These are phyloP conservation scores for Agaricus sinodeliciosus DNA, from an alignment of 768 basidiomycete species.

Conservation along the genomic window DNA sequence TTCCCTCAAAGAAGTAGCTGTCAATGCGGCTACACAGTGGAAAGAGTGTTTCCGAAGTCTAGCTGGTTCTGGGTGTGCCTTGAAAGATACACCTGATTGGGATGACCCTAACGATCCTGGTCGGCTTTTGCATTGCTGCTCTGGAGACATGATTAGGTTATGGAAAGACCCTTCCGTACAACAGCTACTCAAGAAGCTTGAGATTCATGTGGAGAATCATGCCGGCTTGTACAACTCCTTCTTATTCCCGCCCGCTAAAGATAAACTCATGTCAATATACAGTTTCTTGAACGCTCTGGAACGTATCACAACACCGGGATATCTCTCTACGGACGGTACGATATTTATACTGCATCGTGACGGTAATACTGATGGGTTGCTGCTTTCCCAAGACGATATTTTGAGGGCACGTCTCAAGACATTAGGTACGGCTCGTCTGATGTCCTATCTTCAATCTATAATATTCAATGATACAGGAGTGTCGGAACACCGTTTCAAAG, in stretches of 20 bases:
- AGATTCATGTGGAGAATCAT: constrained; percentile 57
- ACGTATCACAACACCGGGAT: constrained; percentile 54
- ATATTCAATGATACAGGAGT: constrained; percentile 35
- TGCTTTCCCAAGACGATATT: constrained; percentile 48
- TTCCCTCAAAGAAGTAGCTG: constrained; percentile 37
- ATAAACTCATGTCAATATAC: not conserved
- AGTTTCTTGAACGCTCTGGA: constrained; percentile 69
- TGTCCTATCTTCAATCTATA: not conserved
- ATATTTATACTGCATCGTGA: too few relatives aligned
- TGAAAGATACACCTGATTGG: constrained; percentile 20
- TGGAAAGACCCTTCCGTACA: constrained; percentile 56
- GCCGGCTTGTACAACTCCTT: constrained; percentile 52
- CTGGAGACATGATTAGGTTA: constrained; percentile 56
- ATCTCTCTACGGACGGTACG: constrained; percentile 61
- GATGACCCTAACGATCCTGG: constrained; percentile 52
- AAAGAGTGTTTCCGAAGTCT: constrained; percentile 34
- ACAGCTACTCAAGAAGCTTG: constrained; percentile 43
- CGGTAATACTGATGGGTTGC: not conserved
- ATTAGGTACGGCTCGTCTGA: constrained; percentile 21
- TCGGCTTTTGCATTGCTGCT: constrained; percentile 47
- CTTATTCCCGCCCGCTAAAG: not conserved
- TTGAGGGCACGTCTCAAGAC: constrained; percentile 67
- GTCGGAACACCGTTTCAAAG: constrained; percentile 64
- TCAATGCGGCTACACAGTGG: constrained; percentile 48
- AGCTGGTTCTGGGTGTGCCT: not conserved